phyloP scores from a whole-genome alignment of 805 yeast genomes.

The Blastobotrys americana region DNA sequence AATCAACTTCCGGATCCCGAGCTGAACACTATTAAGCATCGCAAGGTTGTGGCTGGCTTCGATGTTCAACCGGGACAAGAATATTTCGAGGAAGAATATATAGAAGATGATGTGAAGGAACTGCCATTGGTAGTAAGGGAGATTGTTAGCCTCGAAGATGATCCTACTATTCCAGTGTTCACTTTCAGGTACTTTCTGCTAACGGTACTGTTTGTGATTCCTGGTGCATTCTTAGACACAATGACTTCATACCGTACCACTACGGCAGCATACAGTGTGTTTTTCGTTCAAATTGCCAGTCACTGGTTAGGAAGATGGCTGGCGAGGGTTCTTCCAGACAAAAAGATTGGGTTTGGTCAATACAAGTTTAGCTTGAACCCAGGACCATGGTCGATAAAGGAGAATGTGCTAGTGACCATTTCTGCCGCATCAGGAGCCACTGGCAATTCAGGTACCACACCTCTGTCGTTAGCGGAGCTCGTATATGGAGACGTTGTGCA shows the following conservation, averaged over 20 bases:
- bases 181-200: conserved; percentile 8
- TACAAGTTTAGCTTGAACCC: conserved; percentile 39
- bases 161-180: conserved; percentile 6
- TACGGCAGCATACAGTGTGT: conserved; percentile 11
- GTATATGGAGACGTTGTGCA: conserved; percentile 9
- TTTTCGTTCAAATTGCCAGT: conserved; percentile 11
- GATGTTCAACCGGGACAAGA: background rate
- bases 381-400: conserved; percentile 51
- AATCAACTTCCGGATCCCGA: too few relatives aligned
- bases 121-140: conserved; percentile 11
- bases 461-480: conserved; percentile 11
- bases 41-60: background rate
- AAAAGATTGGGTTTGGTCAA: conserved; percentile 18
- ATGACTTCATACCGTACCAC: conserved; percentile 10
- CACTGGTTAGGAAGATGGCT: conserved; percentile 12
- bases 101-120: conserved; percentile 8
- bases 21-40: too few relatives aligned
- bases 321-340: conserved; percentile 32
- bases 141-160: conserved; percentile 13
- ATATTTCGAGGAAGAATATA: conserved; percentile 3
- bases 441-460: conserved; percentile 10
- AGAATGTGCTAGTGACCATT: conserved; percentile 21
- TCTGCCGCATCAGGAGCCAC: conserved; percentile 14
- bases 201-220: conserved; percentile 8
- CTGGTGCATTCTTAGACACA: conserved; percentile 11